Percentiles rank a stretch among this genome's conserved stretches.
Conservation (phyloP, 805 yeast genomes). For the Maudiozyma turicensis region DNA sequence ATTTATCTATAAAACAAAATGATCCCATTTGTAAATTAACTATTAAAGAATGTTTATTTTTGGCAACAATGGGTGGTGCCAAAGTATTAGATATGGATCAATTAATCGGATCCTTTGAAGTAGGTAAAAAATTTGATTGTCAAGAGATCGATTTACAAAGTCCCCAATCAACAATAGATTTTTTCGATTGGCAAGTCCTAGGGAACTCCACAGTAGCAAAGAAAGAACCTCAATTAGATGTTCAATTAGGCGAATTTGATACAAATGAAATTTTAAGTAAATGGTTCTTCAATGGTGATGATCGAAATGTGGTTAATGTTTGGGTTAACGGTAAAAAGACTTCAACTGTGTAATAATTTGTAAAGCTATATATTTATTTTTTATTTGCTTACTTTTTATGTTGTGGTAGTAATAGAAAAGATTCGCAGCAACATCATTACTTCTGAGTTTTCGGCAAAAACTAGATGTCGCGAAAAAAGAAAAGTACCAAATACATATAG, state of each 20-base stretch:
- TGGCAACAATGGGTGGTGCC: slow-evolving; percentile 91
- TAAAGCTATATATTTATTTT: not conserved
- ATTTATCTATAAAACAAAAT: slow-evolving; percentile 48
- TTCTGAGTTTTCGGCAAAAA: too few species aligned
- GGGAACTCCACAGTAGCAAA: not conserved
- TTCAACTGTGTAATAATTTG: not conserved
- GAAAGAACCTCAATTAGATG: not conserved
- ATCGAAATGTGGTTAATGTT: slow-evolving; percentile 70
- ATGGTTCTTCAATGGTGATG: slow-evolving; percentile 94
- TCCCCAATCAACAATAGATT: slow-evolving; percentile 54
- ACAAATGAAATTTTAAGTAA: slow-evolving; percentile 54
- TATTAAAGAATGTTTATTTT: slow-evolving; percentile 60
- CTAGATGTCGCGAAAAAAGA: too few species aligned
- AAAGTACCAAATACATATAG: too few species aligned
- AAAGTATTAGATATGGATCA: slow-evolving; percentile 49
- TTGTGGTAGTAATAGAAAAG: too few species aligned
- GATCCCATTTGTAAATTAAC: slow-evolving; percentile 39
- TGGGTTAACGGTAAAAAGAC: slow-evolving; percentile 67
- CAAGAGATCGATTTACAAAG: slow-evolving; percentile 60
- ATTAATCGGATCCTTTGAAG: slow-evolving; percentile 57
- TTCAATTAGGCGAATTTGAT: slow-evolving; percentile 4
- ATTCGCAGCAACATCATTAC: too few species aligned
- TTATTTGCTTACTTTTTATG: not conserved
- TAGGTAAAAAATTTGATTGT: slow-evolving; percentile 77
- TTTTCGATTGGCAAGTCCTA: slow-evolving; percentile 60